Conservation (phyloP, 176 grass and related monocot genomes). For the Hyparrhenia diplandra region DNA sequence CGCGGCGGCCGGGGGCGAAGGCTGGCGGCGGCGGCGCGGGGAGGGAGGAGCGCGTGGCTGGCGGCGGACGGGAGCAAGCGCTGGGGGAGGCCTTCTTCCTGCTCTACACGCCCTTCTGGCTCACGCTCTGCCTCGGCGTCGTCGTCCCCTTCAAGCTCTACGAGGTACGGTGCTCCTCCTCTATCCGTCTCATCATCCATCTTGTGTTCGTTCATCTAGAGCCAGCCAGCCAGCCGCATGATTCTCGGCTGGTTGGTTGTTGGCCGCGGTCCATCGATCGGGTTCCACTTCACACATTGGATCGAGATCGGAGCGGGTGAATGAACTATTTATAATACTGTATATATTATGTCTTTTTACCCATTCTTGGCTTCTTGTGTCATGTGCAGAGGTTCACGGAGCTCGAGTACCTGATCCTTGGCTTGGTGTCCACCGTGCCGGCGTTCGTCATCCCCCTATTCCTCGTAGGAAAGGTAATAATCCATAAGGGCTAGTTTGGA, state of each 20-base stretch:
- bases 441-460: slow-evolving; percentile 72
- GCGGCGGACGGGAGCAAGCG: slow-evolving; percentile 76
- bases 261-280: background rate
- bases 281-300: too few species aligned
- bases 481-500: too few species aligned
- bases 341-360: background rate
- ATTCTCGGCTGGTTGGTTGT: background rate
- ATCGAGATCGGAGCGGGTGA: background rate
- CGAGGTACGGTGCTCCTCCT: slow-evolving; percentile 51
- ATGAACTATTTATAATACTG: too few species aligned
- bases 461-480: slow-evolving; percentile 83
- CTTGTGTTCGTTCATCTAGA: background rate
- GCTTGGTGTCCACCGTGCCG: slow-evolving; percentile 72
- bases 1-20: slow-evolving; percentile 1
- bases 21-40: background rate
- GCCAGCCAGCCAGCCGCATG: background rate
- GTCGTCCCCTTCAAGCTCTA: slow-evolving; percentile 92
- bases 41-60: slow-evolving; percentile 44
- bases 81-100: slow-evolving; percentile 90
- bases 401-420: slow-evolving; percentile 84
- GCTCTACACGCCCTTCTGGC: slow-evolving; percentile 91
- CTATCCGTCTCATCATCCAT: background rate
- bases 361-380: background rate
- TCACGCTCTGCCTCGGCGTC: slow-evolving; percentile 85
- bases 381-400: slow-evolving; percentile 76